Base-by-base conservation (phyloP, 2,329 filamentous ascomycete genomes). In the Alternaria postmessia region DNA sequence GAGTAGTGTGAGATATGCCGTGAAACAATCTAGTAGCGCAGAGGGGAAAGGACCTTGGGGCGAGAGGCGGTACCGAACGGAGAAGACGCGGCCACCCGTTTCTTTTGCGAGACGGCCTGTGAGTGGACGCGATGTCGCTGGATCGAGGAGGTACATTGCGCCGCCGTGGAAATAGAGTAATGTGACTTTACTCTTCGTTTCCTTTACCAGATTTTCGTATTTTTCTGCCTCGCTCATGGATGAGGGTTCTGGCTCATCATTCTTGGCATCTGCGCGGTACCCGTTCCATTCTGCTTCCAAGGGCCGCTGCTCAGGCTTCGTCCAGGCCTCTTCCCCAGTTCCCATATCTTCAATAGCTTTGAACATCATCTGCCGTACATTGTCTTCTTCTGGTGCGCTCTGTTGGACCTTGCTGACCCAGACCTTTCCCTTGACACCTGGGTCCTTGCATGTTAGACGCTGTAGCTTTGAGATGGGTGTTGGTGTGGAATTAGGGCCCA, bases 271-370 rank as follows among this genome's bases (percentile, higher is more conserved):
- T 1, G 84, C 81, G 24, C 91, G 83, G 75, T 90, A 90, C 0
- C 90, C 90, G 4, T 89, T 91, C 91, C 91, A 94, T 75, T 94
- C 91, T 24, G 87, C 90, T 74, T 92, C 86, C 5, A 92, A 83
- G 18, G 86, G 79, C 2, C 79, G 75, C 1, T 88, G 72, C 0
- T 84, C 84, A 1, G 89, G 88, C 60, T 57, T 80, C 65, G 60
- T 67, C 64, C 67, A 75, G 7, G 62, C 51, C 60, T 71, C 72
- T 32, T 62, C 56, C 1, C 76, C 78, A 1, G 80, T 77, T 51
- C 81, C 82, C 75, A 91, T 75, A 1, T 81, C 81, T 24, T 87
- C 81, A 44, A 93, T 86, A 4, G 85, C 85, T 30, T 79, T 79
- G 63, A 88, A 80, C 26, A 93, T 72, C 2, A 84, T 82, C 43